Conservation (phyloP, 768 basidiomycete species). For the Boletus coccyginus region DNA sequence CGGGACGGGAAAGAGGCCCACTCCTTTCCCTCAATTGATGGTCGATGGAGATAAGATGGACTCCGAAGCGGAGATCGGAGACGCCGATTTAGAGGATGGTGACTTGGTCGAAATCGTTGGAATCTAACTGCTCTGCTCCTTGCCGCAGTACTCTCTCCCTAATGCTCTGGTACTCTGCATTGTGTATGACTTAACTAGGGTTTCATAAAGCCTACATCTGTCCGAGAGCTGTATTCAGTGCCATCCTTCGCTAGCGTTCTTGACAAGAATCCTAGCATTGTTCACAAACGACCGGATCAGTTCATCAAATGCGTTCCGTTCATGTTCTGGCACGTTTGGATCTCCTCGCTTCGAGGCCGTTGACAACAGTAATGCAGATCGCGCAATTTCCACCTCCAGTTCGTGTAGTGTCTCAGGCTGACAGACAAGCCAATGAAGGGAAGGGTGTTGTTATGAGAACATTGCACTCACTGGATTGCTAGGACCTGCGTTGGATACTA, state of each 20-base stretch:
- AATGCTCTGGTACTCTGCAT: slow-evolving; percentile 13
- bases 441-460: neutral
- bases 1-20: slow-evolving; percentile 31
- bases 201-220: neutral
- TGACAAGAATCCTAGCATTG: slow-evolving; percentile 83
- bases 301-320: slow-evolving; percentile 81
- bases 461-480: slow-evolving; percentile 46
- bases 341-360: slow-evolving; percentile 70
- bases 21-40: slow-evolving; percentile 37
- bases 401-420: slow-evolving; percentile 74
- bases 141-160: slow-evolving; percentile 6
- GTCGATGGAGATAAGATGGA: slow-evolving; percentile 74
- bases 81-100: slow-evolving; percentile 73
- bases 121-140: slow-evolving; percentile 30
- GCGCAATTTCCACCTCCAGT: slow-evolving; percentile 83
- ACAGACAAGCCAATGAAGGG: slow-evolving; percentile 2
- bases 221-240: slow-evolving; percentile 11
- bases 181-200: slow-evolving; percentile 1
- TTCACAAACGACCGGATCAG: slow-evolving; percentile 91
- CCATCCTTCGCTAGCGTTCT: slow-evolving; percentile 66
- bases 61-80: slow-evolving; percentile 57
- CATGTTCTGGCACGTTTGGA: slow-evolving; percentile 54
- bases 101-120: slow-evolving; percentile 76
- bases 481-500: slow-evolving; percentile 53
- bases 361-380: slow-evolving; percentile 66